A percentile compares a stretch with the other conserved stretches of the same genome.
phyloP scores from a whole-genome alignment of 2,329 filamentous ascomycete species.

The Fusarium transvaalense region DNA sequence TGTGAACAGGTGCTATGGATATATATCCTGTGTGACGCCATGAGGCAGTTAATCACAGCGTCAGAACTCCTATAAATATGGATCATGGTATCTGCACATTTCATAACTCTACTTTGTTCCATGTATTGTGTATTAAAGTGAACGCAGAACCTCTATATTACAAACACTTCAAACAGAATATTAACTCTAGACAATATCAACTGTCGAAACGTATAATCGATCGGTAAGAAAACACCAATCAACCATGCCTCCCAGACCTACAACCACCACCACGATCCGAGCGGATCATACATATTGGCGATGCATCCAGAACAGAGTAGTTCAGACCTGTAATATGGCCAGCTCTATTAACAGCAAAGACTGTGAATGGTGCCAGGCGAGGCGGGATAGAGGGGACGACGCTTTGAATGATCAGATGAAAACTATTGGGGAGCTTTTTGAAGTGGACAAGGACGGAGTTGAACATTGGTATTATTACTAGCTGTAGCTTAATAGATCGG shows the following conservation, averaged over 20 bases:
- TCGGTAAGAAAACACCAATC: not conserved
- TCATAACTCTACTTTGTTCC: rapidly evolving
- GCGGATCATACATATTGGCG: not conserved
- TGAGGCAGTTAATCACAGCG: not conserved
- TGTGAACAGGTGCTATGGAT: no score
- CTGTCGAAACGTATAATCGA: not conserved
- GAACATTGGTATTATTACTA: not conserved
- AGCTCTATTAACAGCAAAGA: not conserved
- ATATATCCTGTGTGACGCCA: not conserved
- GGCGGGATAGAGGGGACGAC: not conserved
- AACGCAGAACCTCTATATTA: rapidly evolving
- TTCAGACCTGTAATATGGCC: not conserved
- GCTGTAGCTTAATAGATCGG: not conserved
- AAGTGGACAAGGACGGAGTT: not conserved
- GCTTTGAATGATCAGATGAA: not conserved
- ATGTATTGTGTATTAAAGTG: not conserved
- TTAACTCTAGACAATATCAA: not conserved
- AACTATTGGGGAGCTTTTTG: not conserved
- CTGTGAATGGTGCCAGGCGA: not conserved
- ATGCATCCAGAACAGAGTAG: not conserved
- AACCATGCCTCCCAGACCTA: not conserved
- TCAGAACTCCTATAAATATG: not conserved
- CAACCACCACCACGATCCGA: not conserved
- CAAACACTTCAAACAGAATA: not conserved
- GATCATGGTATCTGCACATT: not conserved